These are phyloP conservation scores for Carallia pectinifolia DNA, from an alignment of 345 rosid genomes.

Conservation along the genomic window DNA sequence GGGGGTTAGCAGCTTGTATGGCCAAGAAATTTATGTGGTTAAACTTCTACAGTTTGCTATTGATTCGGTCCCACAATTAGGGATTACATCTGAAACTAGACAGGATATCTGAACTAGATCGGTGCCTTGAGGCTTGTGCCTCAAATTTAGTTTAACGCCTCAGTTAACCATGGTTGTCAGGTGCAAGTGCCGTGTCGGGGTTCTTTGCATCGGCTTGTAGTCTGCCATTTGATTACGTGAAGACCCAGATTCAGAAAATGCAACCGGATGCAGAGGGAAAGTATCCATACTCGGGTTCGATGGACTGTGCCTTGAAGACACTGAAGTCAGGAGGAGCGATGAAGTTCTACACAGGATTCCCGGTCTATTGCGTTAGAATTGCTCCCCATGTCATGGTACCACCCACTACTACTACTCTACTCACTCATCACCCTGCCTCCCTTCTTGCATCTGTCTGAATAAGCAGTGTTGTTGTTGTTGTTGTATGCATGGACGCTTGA, in stretches of 20 bases:
- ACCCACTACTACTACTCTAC: too few species aligned
- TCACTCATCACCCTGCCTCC: background rate
- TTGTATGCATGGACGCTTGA: background rate
- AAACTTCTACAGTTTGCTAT: too few species aligned
- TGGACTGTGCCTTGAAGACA: conserved; percentile 81
- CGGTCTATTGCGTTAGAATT: conserved; percentile 87
- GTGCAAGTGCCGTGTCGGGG: conserved; percentile 89
- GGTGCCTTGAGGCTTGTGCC: too few species aligned
- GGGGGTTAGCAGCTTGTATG: too few species aligned
- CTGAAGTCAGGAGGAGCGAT: conserved; percentile 85
- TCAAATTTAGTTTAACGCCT: background rate
- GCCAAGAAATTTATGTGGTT: too few species aligned
- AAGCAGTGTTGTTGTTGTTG: too few species aligned
- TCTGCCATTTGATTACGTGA: conserved; percentile 92
- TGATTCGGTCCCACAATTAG: too few species aligned
- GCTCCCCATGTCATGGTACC: conserved; percentile 99
- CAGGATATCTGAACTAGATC: too few species aligned
- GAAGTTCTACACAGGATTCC: conserved; percentile 94
- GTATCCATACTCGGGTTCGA: conserved; percentile 84
- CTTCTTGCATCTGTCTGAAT: too few species aligned
- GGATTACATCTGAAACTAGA: too few species aligned
- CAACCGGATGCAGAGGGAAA: conserved; percentile 95
- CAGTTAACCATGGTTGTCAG: conserved; percentile 35
- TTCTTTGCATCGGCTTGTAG: conserved; percentile 96
- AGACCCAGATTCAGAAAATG: conserved; percentile 99